Evolutionary conservation across 352 stramenopile species (phyloP).

Genomic region (Globisporangium yorkense): DNA sequence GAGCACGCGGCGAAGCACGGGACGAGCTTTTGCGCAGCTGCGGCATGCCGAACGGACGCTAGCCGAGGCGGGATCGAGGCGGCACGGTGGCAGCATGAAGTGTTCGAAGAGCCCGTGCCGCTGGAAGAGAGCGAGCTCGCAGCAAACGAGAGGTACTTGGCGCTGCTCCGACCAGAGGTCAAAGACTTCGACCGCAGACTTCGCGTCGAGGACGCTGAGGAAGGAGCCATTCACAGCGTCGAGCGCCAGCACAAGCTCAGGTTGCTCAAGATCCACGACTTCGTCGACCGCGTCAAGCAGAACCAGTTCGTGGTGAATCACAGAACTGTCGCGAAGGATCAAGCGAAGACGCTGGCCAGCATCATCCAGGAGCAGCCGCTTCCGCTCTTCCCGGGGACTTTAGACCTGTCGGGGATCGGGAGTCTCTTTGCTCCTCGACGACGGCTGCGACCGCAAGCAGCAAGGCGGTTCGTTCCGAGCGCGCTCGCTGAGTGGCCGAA

Average conservation of each 20-base stretch:
- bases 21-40: conserved; percentile 31
- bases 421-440: conserved; percentile 47
- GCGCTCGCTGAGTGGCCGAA: conserved; percentile 47
- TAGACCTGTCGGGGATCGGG: conserved; percentile 58
- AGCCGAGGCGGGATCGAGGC: conserved; percentile 3
- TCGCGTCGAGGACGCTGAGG: conserved; percentile 34
- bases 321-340: conserved; percentile 8
- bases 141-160: conserved; percentile 48
- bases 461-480: conserved; percentile 15
- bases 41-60: conserved; percentile 13
- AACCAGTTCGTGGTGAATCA: conserved; percentile 16
- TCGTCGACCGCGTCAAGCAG: conserved; percentile 47
- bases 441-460: conserved; percentile 41
- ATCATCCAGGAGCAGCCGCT: conserved; percentile 85
- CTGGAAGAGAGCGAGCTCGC: conserved; percentile 54
- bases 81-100: conserved; percentile 13
- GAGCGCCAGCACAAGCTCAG: conserved; percentile 39
- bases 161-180: conserved; percentile 57
- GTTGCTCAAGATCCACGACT: conserved; percentile 55
- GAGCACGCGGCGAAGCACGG: conserved; percentile 38
- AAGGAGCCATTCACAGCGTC: conserved; percentile 26
- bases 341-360: conserved; percentile 32
- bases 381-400: conserved; percentile 59
- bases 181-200: conserved; percentile 47
- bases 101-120: conserved; percentile 68